Percentiles rank a stretch among this genome's conserved stretches.
phyloP scores from a whole-genome alignment of 495 filamentous ascomycete species.

The Lophiotrema nucula region DNA sequence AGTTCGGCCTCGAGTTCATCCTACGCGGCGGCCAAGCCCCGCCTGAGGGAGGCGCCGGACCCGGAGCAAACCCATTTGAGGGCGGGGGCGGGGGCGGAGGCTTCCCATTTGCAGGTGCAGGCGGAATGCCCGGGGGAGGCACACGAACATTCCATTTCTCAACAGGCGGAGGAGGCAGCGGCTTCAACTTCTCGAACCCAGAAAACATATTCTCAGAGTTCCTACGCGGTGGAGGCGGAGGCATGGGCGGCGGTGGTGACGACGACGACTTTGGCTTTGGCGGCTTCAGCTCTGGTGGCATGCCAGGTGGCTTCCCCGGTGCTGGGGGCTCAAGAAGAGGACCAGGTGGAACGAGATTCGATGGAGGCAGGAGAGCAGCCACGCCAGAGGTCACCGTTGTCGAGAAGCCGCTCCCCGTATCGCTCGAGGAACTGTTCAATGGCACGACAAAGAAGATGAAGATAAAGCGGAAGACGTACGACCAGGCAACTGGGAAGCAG shows the following conservation, averaged over 20 bases:
- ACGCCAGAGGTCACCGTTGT: slow-evolving; percentile 89
- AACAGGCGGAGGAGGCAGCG: slow-evolving; percentile 56
- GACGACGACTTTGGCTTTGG: slow-evolving; percentile 52
- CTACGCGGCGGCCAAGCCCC: slow-evolving; percentile 75
- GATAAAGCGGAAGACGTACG: slow-evolving; percentile 94
- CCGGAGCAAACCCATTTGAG: slow-evolving; percentile 57
- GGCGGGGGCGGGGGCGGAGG: slow-evolving; percentile 33
- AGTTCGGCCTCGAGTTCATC: slow-evolving; percentile 90
- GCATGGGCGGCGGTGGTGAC: slow-evolving; percentile 35
- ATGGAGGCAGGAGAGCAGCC: slow-evolving; percentile 49
- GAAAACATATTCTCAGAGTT: slow-evolving; percentile 84
- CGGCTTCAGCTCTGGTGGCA: slow-evolving; percentile 43
- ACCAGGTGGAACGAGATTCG: slow-evolving; percentile 46
- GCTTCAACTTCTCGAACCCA: slow-evolving; percentile 79
- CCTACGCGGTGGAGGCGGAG: slow-evolving; percentile 56
- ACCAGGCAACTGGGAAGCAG: slow-evolving; percentile 72
- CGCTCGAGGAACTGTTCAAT: slow-evolving; percentile 81
- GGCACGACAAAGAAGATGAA: slow-evolving; percentile 94
- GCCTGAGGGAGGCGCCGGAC: slow-evolving; percentile 55
- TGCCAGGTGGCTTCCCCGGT: slow-evolving; percentile 30
- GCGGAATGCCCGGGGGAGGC: slow-evolving; percentile 48
- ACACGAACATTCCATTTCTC: slow-evolving; percentile 72
- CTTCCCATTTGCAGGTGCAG: slow-evolving; percentile 58
- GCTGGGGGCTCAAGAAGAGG: slow-evolving; percentile 37
- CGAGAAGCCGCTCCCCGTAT: slow-evolving; percentile 76